Evolutionary conservation across 257 asterid species (phyloP).

Genomic region (Lithospermum erythrorhizon): DNA sequence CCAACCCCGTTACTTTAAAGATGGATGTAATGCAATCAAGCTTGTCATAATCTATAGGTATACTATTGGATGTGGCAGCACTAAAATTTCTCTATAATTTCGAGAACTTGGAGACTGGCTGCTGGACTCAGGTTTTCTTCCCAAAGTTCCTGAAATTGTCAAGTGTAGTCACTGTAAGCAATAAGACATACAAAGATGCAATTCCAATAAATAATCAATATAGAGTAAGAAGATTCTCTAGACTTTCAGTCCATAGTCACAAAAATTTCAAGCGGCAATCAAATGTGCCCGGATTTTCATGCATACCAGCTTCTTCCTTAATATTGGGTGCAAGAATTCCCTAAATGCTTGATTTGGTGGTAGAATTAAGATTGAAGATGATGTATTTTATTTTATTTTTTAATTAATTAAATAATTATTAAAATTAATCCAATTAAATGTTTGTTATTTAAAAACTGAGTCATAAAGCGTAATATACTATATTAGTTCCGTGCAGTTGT

Average conservation of each 20-base stretch:
- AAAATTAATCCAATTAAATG: too few relatives aligned
- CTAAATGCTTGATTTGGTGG: slow-evolving; percentile 86
- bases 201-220: too few relatives aligned
- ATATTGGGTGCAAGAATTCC: slow-evolving; percentile 89
- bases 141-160: slow-evolving; percentile 83
- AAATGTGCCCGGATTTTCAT: slow-evolving; percentile 1
- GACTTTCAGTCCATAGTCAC: background rate
- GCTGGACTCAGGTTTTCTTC: slow-evolving; percentile 97
- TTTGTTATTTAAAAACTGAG: too few relatives aligned
- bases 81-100: slow-evolving; percentile 72
- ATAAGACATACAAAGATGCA: background rate
- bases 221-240: background rate
- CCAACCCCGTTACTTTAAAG: too few relatives aligned
- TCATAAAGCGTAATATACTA: too few relatives aligned
- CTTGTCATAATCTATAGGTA: slow-evolving; percentile 95
- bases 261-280: background rate
- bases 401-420: too few relatives aligned
- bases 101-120: slow-evolving; percentile 87
- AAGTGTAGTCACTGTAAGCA: slow-evolving; percentile 1
- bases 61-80: slow-evolving; percentile 65
- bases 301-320: slow-evolving; percentile 91
- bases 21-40: slow-evolving; percentile 91
- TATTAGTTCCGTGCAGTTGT: too few relatives aligned
- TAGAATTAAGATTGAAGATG: too few relatives aligned
- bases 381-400: too few relatives aligned